Evolutionary conservation across 2,329 filamentous ascomycete species (phyloP), one percentile per base, ranked within the genome.

Genomic region (Plenodomus biglobosus): DNA sequence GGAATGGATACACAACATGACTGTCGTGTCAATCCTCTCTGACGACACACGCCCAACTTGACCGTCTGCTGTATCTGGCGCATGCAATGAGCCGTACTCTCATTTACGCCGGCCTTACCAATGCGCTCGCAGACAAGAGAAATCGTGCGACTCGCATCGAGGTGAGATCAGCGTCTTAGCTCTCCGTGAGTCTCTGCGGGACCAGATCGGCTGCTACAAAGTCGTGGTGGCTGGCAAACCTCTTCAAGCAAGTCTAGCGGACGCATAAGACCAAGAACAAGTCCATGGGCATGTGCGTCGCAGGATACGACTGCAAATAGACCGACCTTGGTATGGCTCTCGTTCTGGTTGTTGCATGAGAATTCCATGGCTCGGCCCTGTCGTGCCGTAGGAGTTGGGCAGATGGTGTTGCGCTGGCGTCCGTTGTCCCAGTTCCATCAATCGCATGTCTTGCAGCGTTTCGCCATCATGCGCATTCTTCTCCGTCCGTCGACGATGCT

Each of bases 1-100:
- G 46, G 55, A 44, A 52, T 45, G 40, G 50, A 41, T 32, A 53
- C 60, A 56, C 55, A 35, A 52, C 56, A 55, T 32, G 8, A 15
- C 27, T 32, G 27, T 32, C 27, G 27, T 32, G 27, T 32, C 6
- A 3, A 32, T 15, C 27, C 13, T 8, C 6, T 15, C 27, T 32
- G 7, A 15, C 27, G 6, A 3, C 6, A 3, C 3, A 15, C 13
- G 27, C 27, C 27, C 3, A 32, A 32, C 6, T 32, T 11, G 15
- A 32, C 27, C 6, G 27, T 11, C 27, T 32, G 27, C 27, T 32
- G 27, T 11, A 11, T 32, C 27, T 32, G 13, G 27, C 27, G 8
- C 27, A 7, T 32, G 27, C 27, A 32, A 32, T 32, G 27, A 6
- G 13, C 13, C 27, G 27, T 32, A 7, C 27, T 32, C 6, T 32